Base-by-base conservation (phyloP, 805 yeast genomes). In the Wickerhamiella azyma region DNA sequence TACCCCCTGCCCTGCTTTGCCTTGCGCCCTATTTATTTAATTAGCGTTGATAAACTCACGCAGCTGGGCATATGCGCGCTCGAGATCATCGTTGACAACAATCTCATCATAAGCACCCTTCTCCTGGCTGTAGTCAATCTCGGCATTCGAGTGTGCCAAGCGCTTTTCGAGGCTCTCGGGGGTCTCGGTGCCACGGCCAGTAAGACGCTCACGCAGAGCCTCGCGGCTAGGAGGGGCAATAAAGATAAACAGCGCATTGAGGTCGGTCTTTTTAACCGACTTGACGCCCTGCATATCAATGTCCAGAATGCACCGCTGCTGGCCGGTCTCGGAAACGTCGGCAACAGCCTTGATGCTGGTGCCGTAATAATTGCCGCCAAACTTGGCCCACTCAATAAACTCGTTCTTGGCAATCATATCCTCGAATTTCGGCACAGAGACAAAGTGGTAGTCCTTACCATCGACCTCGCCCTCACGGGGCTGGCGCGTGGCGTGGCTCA, bases 211-310 rank as follows among this genome's bases (percentile, higher is more conserved):
- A 60, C 76, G 76, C 58, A 92, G 74, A 46, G 71, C 76, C 45
- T 85, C 95, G 53, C 86, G 67, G 16, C 92, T 80, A 26, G 99
- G 98, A 29, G 99, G 99, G 36, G 95, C 81, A 51, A 92, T 64
- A 60, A 92, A 92, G 55, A 92, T 67, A 64, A 63, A 92, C 63
- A 88, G 74, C 26, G 98, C 96, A 56, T 84, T 77, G 57, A 92
- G 71, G 54, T 76, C 75, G 14, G 94, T 76, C 46, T 76, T 67
- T 68, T 92, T 92, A 53, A 92, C 96, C 21, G 85, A 73, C 67
- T 83, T 81, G 58, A 92, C 98, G 54, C 99, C 99, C 69, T 92
- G 97, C 96, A 89, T 88, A 74, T 92, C 99, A 54, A 92, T 92
- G 66, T 92, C 99, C 61, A 92, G 72, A 52, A 92, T 79, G 69